Percentiles rank a stretch among this genome's conserved stretches.
These are phyloP conservation scores for Carex kokanica DNA, from an alignment of 176 grass and related monocot genomes.

Conservation along the genomic window DNA sequence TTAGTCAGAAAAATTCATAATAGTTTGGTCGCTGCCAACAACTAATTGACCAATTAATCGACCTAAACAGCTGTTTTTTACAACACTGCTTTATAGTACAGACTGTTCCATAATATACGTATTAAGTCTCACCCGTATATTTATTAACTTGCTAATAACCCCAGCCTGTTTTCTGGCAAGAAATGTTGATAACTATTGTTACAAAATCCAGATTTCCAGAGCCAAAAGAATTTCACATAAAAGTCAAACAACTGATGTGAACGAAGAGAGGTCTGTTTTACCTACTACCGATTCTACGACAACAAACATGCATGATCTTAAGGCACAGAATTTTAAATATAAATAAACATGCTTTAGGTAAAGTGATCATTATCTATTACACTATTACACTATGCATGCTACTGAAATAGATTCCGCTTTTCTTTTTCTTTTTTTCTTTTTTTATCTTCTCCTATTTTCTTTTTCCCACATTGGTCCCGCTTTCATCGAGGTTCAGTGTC, in stretches of 20 bases:
- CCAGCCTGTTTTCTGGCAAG: background rate
- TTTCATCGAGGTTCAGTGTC: background rate
- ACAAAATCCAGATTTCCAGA: too few species aligned
- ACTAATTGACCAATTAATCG: too few species aligned
- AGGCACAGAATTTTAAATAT: background rate
- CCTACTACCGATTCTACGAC: background rate
- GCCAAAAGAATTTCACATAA: background rate
- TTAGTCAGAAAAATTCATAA: too few species aligned
- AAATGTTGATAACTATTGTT: too few species aligned
- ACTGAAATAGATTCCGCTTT: constrained; percentile 21
- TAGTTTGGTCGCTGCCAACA: too few species aligned
- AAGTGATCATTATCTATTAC: constrained; percentile 17
- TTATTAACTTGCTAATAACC: background rate
- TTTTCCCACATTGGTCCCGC: background rate
- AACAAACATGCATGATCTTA: background rate
- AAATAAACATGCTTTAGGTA: constrained; percentile 9
- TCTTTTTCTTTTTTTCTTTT: background rate
- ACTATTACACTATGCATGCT: background rate
- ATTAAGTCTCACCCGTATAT: too few species aligned
- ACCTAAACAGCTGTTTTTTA: too few species aligned
- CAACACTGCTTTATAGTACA: too few species aligned
- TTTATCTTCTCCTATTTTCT: background rate
- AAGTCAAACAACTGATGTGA: constrained; percentile 24
- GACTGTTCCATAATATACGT: too few species aligned
- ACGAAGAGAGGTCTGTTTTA: background rate